These are phyloP conservation scores for Atkinsonella texensis DNA, from an alignment of 2,329 filamentous ascomycete genomes.

Conservation along the genomic window DNA sequence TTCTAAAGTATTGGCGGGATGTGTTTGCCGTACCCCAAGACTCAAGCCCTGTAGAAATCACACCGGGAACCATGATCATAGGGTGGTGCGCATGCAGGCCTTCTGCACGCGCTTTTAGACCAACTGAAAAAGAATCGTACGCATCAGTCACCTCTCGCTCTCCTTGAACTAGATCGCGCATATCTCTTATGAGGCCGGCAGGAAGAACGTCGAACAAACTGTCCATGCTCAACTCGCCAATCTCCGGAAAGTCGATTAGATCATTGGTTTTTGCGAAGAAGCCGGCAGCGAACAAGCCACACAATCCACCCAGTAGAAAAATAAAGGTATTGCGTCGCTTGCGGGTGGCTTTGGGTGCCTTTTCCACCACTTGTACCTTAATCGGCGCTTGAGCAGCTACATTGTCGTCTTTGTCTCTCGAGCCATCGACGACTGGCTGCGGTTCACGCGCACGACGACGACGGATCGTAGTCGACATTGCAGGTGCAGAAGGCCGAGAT, in stretches of 20 bases:
- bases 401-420: conserved; percentile 17
- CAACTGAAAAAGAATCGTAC: conserved; percentile 90
- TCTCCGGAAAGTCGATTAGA: conserved; percentile 66
- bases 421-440: conserved; percentile 11
- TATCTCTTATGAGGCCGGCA: conserved; percentile 73
- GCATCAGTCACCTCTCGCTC: conserved; percentile 73
- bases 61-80: conserved; percentile 93
- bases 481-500: background rate
- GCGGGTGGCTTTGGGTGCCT: conserved; percentile 33
- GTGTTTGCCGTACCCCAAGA: conserved; percentile 86
- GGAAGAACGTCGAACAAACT: conserved; percentile 79
- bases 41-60: conserved; percentile 93
- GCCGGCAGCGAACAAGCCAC: conserved; percentile 76
- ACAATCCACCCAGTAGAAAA: conserved; percentile 79
- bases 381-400: conserved; percentile 14
- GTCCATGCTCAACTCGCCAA: conserved; percentile 69
- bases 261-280: conserved; percentile 87
- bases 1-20: conserved; percentile 85
- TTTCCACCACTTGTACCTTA: conserved; percentile 32
- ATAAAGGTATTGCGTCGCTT: conserved; percentile 73
- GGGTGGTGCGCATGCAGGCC: conserved; percentile 75
- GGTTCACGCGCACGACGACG: conserved; percentile 18
- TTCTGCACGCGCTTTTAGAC: conserved; percentile 67
- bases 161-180: conserved; percentile 72
- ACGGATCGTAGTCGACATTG: conserved; percentile 20